Percentiles rank a stretch among this genome's conserved stretches.
phyloP scores from a whole-genome alignment of 2,329 filamentous ascomycete species.

The Phoma sp. region DNA sequence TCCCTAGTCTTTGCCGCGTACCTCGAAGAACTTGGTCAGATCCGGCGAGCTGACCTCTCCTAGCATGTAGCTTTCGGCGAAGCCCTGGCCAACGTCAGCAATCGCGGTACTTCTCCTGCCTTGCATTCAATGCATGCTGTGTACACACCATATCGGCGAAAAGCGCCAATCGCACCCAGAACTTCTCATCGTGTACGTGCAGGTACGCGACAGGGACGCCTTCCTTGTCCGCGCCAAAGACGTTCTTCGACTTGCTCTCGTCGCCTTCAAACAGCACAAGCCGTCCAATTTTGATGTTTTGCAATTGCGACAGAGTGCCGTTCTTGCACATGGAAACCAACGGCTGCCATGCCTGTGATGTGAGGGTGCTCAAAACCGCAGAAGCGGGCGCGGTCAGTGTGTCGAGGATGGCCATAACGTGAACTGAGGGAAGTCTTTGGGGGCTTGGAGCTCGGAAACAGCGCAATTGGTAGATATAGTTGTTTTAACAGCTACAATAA shows the following conservation, averaged over 20 bases:
- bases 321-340: constrained; percentile 54
- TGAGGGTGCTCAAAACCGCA: constrained; percentile 43
- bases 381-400: constrained; percentile 12
- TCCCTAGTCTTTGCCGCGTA: constrained; percentile 33
- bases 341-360: constrained; percentile 56
- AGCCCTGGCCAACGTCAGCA: constrained; percentile 54
- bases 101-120: background rate
- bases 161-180: constrained; percentile 72
- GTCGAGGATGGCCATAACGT: constrained; percentile 42
- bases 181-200: constrained; percentile 67
- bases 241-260: constrained; percentile 52
- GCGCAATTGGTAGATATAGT: background rate
- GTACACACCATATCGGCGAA: constrained; percentile 71
- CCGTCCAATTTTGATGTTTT: constrained; percentile 54
- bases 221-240: constrained; percentile 49
- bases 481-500: constrained; percentile 1
- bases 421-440: background rate
- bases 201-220: constrained; percentile 59
- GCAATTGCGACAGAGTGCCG: constrained; percentile 53
- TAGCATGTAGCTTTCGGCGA: constrained; percentile 75
- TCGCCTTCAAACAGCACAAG: constrained; percentile 53
- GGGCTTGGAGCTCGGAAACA: background rate
- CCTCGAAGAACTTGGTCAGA: constrained; percentile 71
- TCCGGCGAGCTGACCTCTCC: constrained; percentile 71
- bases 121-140: background rate